Evolutionary conservation across 1,284 basidiomycete genomes (phyloP).

Genomic region (Dichomitus squalens): DNA sequence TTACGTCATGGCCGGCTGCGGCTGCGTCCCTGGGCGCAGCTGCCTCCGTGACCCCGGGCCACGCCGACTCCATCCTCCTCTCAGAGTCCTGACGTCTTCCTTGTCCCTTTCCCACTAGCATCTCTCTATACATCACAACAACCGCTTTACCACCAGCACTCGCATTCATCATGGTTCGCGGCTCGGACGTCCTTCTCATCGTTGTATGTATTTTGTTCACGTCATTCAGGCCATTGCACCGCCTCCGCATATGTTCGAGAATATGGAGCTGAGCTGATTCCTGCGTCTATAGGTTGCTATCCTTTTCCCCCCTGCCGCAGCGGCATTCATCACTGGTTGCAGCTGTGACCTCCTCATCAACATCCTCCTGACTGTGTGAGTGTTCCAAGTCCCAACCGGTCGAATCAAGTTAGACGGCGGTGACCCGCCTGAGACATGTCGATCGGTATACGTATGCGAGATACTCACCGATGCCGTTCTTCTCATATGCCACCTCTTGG

Average conservation of each 20-base stretch:
- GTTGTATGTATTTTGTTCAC: conserved; percentile 25
- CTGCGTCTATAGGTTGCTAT: conserved; percentile 64
- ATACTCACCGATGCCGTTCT: not conserved
- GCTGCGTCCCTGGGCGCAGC: not conserved
- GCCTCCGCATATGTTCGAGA: not conserved
- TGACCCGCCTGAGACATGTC: conserved; percentile 64
- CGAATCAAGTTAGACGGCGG: too few species aligned
- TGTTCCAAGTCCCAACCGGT: conserved; percentile 2
- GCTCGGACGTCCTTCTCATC: conserved; percentile 33
- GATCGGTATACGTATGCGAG: too few species aligned
- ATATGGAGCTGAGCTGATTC: not conserved
- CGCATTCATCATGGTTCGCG: conserved; percentile 15
- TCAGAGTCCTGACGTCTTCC: too few species aligned
- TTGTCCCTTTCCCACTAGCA: not conserved
- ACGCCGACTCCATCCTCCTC: not conserved
- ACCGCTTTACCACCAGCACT: not conserved
- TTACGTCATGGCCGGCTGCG: not conserved
- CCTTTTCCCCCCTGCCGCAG: conserved; percentile 71
- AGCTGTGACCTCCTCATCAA: conserved; percentile 83
- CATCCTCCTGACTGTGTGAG: conserved; percentile 71
- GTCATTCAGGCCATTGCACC: not conserved
- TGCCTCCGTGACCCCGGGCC: too few species aligned
- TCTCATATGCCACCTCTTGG: not conserved
- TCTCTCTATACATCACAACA: not conserved
- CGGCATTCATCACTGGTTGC: conserved; percentile 76